Base-by-base conservation (phyloP, 2,329 filamentous ascomycete genomes). In the Chaetomium sp. region DNA sequence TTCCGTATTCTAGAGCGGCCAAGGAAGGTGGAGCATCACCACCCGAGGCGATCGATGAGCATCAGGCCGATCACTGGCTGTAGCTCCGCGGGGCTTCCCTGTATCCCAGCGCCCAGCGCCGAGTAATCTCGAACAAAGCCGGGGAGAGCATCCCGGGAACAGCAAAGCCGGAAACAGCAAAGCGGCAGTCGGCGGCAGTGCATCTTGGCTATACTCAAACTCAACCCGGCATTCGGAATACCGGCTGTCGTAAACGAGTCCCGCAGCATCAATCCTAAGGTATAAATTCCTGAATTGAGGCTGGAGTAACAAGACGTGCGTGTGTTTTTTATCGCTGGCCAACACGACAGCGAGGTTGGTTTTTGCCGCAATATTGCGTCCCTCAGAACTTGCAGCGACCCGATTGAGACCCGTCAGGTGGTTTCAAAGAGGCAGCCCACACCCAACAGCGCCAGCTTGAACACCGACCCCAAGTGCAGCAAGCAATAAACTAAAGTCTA, bases 1-100 rank as follows among this genome's bases (percentile, higher is more conserved):
- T 42, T 42, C 33, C 13, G 38, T n/a, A 42, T 42, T 42, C 19
- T 42, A n/a, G 38, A n/a, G 19, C 16, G 5, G 38, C 38, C 38
- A 42, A 42, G 38, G 16, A 42, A n/a, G 16, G 38, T 42, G 38
- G 38, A n/a, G 38, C 38, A 42, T 42, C 38, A 42, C 38, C 38
- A 42, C 38, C 38, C 38, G 38, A 42, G 38, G 13, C 16, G 16
- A 42, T 42, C 27, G 27, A 29, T 29, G 27, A 16, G 38, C 38
- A 42, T 42, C 29, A 54, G 51, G 51, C 51, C 51, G 29, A 54
- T 54, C 51, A 35, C 51, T 54, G 50, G 50, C 27, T 53, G 50
- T 27, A 53, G 25, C 50, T 23, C 31, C 27, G 13, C 16, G 23
- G 23, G 23, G 25, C 19, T 29, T 53, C 23, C 50, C 50, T 29